Evolutionary conservation across 2,329 filamentous ascomycete species (phyloP), one percentile per base, ranked within the genome.

Genomic region (Ramularia endophylla): DNA sequence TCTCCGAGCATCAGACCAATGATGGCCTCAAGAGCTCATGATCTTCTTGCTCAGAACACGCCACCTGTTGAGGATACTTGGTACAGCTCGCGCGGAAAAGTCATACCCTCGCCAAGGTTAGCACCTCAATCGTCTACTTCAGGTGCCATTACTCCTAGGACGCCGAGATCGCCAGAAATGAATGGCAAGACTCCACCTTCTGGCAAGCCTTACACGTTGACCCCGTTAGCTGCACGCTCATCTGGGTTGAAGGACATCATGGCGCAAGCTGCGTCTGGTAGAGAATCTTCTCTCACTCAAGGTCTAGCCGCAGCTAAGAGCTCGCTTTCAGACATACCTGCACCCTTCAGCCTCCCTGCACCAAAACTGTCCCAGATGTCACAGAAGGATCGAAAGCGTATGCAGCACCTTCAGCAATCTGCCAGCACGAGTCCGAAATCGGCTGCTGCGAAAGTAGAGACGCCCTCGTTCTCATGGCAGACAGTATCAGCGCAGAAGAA

Each of bases 341-440:
- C 44, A 15, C 46, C 55, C 1, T 52, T 57, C 41, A 54, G 55
- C 57, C 54, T 57, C 46, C 67, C 55, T 18, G 61, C 68, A 27
- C 64, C 68, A 0, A 95, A 86, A 60, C 65, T 94, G 51, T 95
- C 89, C 0, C 92, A 97, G 55, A 65, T 94, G 52, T 95, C 89
- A 0, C 92, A 97, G 55, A 94, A 92, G 58, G 89, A 95, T 62
- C 81, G 88, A 16, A 97, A 95, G 67, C 85, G 78, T 58, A 78
- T 88, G 50, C 78, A 87, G 54, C 83, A 87, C 55, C 74, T 79
- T 47, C 78, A 85, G 55, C 44, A 58, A 50, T 17, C 32, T 36
- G 27, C 46, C 36, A 74, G 4, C 82, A 17, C 19, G 18, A 34
- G 32, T 34, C 32, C 32, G 13, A 22, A 34, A 25, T 11, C 36